Conservation (phyloP, 1,284 basidiomycete species). For the Apiotrichum sp. region DNA sequence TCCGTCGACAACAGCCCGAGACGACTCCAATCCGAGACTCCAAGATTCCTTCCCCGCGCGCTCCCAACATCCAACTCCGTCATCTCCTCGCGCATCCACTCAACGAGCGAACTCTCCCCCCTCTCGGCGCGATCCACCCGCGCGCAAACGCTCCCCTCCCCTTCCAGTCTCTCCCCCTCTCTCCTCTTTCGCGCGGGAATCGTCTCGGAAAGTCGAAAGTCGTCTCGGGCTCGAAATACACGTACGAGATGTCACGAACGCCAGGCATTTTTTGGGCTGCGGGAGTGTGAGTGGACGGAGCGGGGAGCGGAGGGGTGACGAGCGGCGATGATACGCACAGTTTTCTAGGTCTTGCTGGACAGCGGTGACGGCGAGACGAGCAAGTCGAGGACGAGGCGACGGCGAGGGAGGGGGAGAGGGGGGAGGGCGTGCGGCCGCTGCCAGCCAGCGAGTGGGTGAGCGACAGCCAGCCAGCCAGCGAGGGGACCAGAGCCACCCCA, state of each 20-base stretch:
- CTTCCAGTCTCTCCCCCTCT: neutral
- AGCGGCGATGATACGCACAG: neutral
- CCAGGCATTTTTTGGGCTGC: slow-evolving; percentile 65
- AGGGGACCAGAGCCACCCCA: too few relatives aligned
- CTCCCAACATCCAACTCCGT: neutral
- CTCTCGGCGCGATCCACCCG: neutral
- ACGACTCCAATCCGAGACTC: neutral
- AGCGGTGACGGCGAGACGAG: slow-evolving; percentile 2
- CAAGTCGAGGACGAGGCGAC: slow-evolving; percentile 1
- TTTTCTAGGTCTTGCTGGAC: slow-evolving; percentile 5
- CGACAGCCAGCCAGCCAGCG: too few relatives aligned
- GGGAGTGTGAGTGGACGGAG: neutral
- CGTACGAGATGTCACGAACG: slow-evolving; percentile 83
- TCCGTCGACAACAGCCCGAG: too few relatives aligned
- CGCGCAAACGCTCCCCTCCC: neutral
- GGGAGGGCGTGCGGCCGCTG: neutral
- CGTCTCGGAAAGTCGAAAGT: neutral
- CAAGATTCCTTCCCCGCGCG: neutral
- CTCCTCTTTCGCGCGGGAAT: neutral
- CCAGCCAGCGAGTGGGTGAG: too few relatives aligned
- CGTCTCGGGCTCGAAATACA: slow-evolving; percentile 9
- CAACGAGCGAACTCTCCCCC: too few relatives aligned
- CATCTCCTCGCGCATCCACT: too few relatives aligned
- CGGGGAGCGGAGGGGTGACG: neutral
- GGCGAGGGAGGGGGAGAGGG: neutral